Conservation (phyloP, 441 rosid genomes). For the Populus hybrid region DNA sequence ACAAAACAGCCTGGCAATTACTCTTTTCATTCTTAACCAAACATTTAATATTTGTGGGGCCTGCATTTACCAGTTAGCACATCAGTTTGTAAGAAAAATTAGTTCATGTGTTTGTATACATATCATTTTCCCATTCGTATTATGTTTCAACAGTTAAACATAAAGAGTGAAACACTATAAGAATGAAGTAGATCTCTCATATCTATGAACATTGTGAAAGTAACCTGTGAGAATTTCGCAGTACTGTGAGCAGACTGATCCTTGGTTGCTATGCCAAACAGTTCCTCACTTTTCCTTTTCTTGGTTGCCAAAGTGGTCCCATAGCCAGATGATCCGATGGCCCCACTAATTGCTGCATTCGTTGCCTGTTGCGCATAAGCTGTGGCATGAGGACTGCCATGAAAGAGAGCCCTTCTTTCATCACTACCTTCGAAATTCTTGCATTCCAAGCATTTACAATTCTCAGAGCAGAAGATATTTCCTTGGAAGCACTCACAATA, state of each 20-base stretch:
- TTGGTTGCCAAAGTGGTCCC: conserved; percentile 22
- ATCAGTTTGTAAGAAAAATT: too few species aligned
- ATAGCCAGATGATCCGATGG: conserved; percentile 52
- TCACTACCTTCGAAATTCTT: conserved; percentile 23
- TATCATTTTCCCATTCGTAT: background rate
- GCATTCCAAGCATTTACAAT: conserved; percentile 89
- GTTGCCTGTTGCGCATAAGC: conserved; percentile 43
- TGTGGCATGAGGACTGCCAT: conserved; percentile 44
- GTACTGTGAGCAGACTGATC: too few species aligned
- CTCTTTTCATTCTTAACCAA: background rate
- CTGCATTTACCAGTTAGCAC: background rate
- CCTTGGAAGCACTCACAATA: conserved; percentile 98
- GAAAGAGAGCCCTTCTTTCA: conserved; percentile 73
- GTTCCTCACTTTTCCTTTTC: too few species aligned
- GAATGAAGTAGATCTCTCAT: too few species aligned
- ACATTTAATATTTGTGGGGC: background rate
- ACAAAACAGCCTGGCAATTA: background rate
- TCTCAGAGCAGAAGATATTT: conserved; percentile 86
- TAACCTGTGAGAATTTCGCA: too few species aligned
- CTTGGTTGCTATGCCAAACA: too few species aligned
- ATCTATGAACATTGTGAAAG: too few species aligned
- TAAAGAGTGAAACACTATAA: background rate
- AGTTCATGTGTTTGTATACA: background rate
- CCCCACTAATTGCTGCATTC: conserved; percentile 48
- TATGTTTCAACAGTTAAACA: background rate